These are phyloP conservation scores for Lagenidium sp. DNA, from an alignment of 352 stramenopile species.

Conservation along the genomic window DNA sequence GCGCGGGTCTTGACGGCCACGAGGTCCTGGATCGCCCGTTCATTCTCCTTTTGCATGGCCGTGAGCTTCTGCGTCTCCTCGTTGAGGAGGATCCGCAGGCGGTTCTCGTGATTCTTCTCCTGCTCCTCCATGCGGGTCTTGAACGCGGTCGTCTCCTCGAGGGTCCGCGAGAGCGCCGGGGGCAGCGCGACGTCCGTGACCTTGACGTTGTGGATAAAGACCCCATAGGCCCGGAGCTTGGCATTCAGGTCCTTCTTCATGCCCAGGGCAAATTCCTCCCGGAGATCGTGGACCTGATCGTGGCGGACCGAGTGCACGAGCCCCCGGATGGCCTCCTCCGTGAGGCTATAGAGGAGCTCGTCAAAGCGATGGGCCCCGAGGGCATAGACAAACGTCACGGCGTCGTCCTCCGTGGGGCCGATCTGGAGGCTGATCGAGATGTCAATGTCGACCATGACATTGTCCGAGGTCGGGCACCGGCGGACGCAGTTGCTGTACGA, in stretches of 20 bases:
- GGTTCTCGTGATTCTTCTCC: conserved; percentile 87
- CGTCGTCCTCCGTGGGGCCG: conserved; percentile 62
- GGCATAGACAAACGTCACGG: conserved; percentile 77
- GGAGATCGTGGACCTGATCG: conserved; percentile 73
- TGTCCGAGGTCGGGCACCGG: conserved; percentile 73
- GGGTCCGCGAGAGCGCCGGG: conserved; percentile 38
- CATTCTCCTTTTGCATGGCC: conserved; percentile 71
- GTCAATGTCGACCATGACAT: conserved; percentile 87
- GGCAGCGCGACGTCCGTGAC: conserved; percentile 80
- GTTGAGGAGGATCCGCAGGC: conserved; percentile 72
- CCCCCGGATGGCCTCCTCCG: conserved; percentile 66
- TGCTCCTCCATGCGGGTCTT: conserved; percentile 86
- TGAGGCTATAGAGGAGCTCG: conserved; percentile 73
- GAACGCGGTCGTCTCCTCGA: conserved; percentile 79
- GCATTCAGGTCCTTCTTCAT: conserved; percentile 81
- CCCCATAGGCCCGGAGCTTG: conserved; percentile 59
- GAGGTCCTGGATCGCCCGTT: conserved; percentile 67
- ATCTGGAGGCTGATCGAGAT: conserved; percentile 87
- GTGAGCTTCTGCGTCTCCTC: conserved; percentile 80
- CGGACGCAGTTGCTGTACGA: conserved; percentile 68
- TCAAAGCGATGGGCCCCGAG: conserved; percentile 80
- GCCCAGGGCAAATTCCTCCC: conserved; percentile 69
- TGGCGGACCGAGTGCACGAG: conserved; percentile 77
- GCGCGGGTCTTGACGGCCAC: conserved; percentile 53
- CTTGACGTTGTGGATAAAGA: conserved; percentile 86